phyloP scores from a whole-genome alignment of 108 stramenopile genomes.

The Nannochloropsis gaditana region DNA sequence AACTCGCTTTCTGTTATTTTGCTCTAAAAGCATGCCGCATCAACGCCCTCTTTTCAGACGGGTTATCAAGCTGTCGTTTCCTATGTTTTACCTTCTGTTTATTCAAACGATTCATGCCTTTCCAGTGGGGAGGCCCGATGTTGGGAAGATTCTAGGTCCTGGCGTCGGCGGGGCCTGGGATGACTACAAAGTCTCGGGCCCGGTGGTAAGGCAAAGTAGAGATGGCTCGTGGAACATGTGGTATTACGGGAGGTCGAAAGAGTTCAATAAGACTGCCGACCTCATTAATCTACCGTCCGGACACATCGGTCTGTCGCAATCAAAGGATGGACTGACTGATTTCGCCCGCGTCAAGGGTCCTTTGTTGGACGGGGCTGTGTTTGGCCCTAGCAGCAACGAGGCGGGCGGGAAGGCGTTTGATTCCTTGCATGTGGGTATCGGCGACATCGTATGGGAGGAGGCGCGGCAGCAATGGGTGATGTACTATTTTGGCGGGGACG shows the following conservation, averaged over 20 bases:
- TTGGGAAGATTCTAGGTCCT: background rate
- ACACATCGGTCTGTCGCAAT: background rate
- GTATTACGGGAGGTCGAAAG: background rate
- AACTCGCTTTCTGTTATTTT: no score
- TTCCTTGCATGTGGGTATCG: background rate
- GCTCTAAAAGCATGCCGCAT: no score
- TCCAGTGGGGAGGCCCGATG: background rate
- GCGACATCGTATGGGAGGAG: background rate
- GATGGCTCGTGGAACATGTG: background rate
- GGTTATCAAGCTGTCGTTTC: no score
- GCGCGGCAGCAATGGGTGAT: background rate
- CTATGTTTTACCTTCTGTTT: no score
- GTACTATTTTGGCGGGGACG: conserved; percentile 8
- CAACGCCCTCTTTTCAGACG: no score
- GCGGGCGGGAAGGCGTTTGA: background rate
- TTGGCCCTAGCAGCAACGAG: background rate
- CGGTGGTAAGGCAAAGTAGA: background rate
- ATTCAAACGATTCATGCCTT: background rate
- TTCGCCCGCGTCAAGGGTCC: background rate
- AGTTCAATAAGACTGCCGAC: conserved; percentile 2
- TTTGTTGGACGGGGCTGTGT: background rate
- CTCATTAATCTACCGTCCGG: background rate
- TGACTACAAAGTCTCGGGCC: conserved; percentile 17
- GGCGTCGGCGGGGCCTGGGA: background rate
- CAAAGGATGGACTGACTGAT: background rate